Evolutionary conservation across 495 filamentous ascomycete genomes (phyloP).

Genomic region (Immersiella caudata): DNA sequence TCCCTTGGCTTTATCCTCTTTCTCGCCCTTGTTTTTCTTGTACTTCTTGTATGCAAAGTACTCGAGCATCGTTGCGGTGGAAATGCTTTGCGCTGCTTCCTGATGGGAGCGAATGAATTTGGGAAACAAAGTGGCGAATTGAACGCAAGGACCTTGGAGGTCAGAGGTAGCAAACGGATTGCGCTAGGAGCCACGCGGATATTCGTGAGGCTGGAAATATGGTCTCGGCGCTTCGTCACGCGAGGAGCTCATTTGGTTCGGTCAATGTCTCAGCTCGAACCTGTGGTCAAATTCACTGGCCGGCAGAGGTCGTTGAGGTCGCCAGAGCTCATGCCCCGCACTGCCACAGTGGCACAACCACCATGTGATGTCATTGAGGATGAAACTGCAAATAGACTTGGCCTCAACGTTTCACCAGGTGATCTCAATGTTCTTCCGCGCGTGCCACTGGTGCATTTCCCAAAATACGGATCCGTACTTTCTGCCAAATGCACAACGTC

Average conservation of each 20-base stretch:
- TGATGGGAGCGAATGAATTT: neutral
- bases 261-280: constrained; percentile 10
- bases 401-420: neutral
- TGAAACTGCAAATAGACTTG: neutral
- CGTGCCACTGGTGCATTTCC: neutral
- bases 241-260: neutral
- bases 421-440: neutral
- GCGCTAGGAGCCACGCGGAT: neutral
- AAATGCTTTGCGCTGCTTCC: neutral
- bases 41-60: constrained; percentile 45
- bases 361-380: constrained; percentile 15
- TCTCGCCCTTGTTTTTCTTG: constrained; percentile 49
- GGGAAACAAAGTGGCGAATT: too few species aligned
- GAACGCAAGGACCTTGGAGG: too few species aligned
- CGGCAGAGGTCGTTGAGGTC: constrained; percentile 5
- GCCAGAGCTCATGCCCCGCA: constrained; percentile 14
- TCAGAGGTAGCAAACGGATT: neutral
- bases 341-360: neutral
- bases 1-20: constrained; percentile 37
- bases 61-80: constrained; percentile 43
- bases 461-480: too few species aligned
- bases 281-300: constrained; percentile 8
- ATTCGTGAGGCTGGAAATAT: neutral
- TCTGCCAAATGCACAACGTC: neutral
- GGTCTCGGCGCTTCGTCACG: neutral